A percentile compares a stretch with the other conserved stretches of the same genome.
These are phyloP conservation scores for Termitomyces sp. DNA, from an alignment of 768 basidiomycete species.

Conservation along the genomic window DNA sequence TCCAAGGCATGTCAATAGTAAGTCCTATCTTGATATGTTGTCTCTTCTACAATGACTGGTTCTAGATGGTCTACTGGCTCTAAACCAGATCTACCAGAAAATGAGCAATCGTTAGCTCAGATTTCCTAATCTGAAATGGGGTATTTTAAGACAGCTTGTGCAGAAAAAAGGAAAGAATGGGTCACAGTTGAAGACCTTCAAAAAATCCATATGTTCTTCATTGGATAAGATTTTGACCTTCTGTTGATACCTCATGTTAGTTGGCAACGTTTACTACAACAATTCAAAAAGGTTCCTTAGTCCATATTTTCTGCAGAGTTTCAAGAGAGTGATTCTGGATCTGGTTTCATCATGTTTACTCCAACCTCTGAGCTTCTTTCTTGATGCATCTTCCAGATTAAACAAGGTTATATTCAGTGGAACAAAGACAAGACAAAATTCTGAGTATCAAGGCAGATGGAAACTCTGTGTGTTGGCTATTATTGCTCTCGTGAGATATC, in stretches of 20 bases:
- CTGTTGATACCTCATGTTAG: not conserved
- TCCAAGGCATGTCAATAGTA: not conserved
- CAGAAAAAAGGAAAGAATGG: not conserved
- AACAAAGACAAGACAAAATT: not conserved
- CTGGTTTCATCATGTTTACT: not conserved
- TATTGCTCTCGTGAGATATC: too few species aligned
- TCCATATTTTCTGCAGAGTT: not conserved
- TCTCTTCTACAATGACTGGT: not conserved
- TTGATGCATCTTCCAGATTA: not conserved
- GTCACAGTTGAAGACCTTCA: not conserved
- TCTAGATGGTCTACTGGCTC: not conserved
- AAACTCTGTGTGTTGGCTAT: not conserved
- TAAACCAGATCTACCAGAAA: not conserved
- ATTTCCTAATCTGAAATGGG: not conserved
- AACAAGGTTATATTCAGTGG: constrained; percentile 2
- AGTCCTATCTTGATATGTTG: too few species aligned
- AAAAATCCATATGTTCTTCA: not conserved
- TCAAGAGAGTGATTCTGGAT: not conserved
- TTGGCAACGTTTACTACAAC: not conserved
- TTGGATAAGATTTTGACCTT: not conserved
- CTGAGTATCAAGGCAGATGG: not conserved
- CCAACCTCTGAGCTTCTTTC: not conserved
- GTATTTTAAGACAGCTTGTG: not conserved
- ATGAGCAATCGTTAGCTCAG: not conserved
- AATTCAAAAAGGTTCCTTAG: not conserved